Evolutionary conservation across 257 asterid genomes (phyloP).

Genomic region (Solanum chmielewskii): DNA sequence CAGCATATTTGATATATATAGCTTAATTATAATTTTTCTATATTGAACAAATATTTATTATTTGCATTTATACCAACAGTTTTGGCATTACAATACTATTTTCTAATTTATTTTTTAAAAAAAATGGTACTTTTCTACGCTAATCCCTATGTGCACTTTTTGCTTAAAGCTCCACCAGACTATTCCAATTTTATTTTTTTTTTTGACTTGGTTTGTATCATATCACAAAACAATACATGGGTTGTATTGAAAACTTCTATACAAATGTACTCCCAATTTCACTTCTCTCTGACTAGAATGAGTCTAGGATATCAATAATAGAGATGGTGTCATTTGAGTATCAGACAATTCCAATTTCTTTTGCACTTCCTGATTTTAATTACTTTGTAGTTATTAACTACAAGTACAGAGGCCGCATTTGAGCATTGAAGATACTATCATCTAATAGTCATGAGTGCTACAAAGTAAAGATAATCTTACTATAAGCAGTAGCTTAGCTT

Average conservation of each 20-base stretch:
- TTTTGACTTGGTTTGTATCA: no score
- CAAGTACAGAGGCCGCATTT: not conserved
- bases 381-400: not conserved
- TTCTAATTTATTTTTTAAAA: no score
- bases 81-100: not conserved
- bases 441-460: not conserved
- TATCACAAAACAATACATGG: no score
- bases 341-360: no score
- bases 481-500: not conserved
- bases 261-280: no score
- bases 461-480: not conserved
- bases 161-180: not conserved
- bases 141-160: not conserved
- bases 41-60: not conserved
- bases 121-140: not conserved
- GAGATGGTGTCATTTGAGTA: no score
- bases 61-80: not conserved
- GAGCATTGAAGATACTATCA: not conserved
- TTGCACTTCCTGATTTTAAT: not conserved
- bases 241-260: no score
- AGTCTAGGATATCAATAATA: no score
- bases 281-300: no score
- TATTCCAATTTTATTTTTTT: not conserved
- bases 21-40: not conserved
- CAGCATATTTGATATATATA: not conserved